Percentiles rank a stretch among this genome's conserved stretches.
phyloP scores from a whole-genome alignment of 345 rosid species.

The Populus davidiana region DNA sequence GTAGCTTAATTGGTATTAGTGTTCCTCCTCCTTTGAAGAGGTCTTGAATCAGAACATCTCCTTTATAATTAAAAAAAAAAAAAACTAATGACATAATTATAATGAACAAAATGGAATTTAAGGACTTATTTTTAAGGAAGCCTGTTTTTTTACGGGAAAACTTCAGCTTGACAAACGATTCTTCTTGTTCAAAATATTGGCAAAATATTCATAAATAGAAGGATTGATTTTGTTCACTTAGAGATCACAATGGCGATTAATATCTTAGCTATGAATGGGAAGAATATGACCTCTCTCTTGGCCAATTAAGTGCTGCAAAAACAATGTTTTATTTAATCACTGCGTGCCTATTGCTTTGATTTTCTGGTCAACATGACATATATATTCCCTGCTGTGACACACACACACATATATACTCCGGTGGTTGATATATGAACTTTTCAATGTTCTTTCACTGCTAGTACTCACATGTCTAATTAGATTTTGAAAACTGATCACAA shows the following conservation, averaged over 20 bases:
- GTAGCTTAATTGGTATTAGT: too few species aligned
- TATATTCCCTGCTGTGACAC: background rate
- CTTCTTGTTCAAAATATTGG: too few species aligned
- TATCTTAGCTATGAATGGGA: background rate
- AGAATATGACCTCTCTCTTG: background rate
- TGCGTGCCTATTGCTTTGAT: background rate
- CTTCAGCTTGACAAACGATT: too few species aligned
- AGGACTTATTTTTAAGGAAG: too few species aligned
- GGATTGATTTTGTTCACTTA: background rate
- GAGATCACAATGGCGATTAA: background rate
- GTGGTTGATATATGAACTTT: background rate
- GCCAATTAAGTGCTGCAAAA: background rate
- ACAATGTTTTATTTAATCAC: constrained; percentile 1
- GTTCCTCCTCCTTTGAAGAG: too few species aligned
- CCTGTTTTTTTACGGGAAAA: too few species aligned
- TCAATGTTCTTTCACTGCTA: background rate
- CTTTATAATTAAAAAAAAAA: too few species aligned
- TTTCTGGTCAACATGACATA: background rate
- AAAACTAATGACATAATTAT: too few species aligned
- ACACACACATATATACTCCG: background rate
- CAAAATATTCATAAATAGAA: too few species aligned
- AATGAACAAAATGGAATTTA: too few species aligned
- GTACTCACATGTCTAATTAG: background rate
- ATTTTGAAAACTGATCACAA: background rate
- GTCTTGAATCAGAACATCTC: too few species aligned